A percentile compares a stretch with the other conserved stretches of the same genome.
These are phyloP conservation scores for Psilocybe cyanescens DNA, from an alignment of 768 basidiomycete species.

Conservation along the genomic window DNA sequence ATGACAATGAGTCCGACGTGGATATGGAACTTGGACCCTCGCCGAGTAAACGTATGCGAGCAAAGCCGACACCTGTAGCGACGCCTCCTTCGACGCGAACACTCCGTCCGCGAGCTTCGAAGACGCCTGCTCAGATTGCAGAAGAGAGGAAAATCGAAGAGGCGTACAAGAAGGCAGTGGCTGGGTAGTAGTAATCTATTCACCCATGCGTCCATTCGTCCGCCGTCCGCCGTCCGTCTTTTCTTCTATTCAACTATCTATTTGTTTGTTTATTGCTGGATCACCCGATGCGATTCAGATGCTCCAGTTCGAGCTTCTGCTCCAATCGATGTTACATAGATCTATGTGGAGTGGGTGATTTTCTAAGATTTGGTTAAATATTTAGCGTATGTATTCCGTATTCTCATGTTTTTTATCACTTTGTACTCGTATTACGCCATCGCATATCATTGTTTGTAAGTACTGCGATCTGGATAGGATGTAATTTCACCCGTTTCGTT, in stretches of 20 bases:
- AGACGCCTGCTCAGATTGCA: slow-evolving; percentile 50
- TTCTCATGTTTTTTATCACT: too few relatives aligned
- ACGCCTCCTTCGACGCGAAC: slow-evolving; percentile 41
- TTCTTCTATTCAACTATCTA: background rate
- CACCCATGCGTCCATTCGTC: background rate
- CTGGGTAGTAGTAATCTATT: slow-evolving; percentile 10
- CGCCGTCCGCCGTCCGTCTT: background rate
- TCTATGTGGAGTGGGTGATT: too few relatives aligned
- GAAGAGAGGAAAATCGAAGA: slow-evolving; percentile 55
- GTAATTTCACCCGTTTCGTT: too few relatives aligned
- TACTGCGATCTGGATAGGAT: too few relatives aligned
- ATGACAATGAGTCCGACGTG: slow-evolving; percentile 12
- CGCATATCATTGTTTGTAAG: too few relatives aligned
- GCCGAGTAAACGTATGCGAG: slow-evolving; percentile 36
- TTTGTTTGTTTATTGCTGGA: background rate
- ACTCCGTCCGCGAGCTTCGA: slow-evolving; percentile 61
- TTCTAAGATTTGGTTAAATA: too few relatives aligned
- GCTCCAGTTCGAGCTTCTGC: too few relatives aligned
- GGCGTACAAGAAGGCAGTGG: slow-evolving; percentile 51
- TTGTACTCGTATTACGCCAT: too few relatives aligned
- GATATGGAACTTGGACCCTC: slow-evolving; percentile 21
- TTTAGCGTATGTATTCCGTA: too few relatives aligned
- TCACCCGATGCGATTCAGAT: too few relatives aligned
- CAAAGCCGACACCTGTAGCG: slow-evolving; percentile 21
- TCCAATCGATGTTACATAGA: too few relatives aligned